These are phyloP conservation scores for Metschnikowia henanensis DNA, from an alignment of 805 yeast genomes.

Conservation along the genomic window DNA sequence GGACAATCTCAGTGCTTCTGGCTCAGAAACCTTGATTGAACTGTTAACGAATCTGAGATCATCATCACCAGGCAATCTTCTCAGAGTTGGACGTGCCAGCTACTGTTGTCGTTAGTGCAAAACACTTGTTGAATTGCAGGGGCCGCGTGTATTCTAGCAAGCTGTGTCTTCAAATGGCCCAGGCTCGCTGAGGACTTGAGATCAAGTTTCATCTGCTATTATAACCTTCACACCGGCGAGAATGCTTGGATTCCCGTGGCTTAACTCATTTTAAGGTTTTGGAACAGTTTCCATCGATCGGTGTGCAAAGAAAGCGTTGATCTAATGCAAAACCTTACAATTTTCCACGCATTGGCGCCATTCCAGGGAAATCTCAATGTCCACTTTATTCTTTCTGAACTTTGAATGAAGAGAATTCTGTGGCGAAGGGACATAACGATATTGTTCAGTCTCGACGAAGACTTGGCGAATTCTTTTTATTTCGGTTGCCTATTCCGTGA, in stretches of 20 bases:
- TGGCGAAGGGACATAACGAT: too few relatives aligned
- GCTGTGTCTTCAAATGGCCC: slow-evolving; percentile 27
- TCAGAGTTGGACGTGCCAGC: slow-evolving; percentile 6
- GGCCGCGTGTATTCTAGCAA: slow-evolving; percentile 17
- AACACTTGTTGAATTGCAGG: slow-evolving; percentile 1
- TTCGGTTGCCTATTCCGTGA: too few relatives aligned
- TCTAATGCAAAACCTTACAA: slow-evolving; percentile 22
- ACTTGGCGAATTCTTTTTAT: too few relatives aligned
- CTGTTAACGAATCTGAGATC: slow-evolving; percentile 9
- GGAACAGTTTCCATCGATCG: slow-evolving; percentile 1
- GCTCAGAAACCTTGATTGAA: neutral
- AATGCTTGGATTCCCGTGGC: neutral
- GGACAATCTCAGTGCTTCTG: slow-evolving; percentile 18
- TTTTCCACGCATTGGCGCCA: slow-evolving; percentile 43
- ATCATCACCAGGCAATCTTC: slow-evolving; percentile 11
- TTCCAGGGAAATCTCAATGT: too few relatives aligned
- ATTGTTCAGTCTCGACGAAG: too few relatives aligned
- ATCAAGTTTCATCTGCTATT: slow-evolving; percentile 29
- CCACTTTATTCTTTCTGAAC: too few relatives aligned
- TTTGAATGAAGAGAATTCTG: too few relatives aligned
- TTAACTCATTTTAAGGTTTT: slow-evolving; percentile 2
- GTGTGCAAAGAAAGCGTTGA: slow-evolving; percentile 11
- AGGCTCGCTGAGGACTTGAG: slow-evolving; percentile 23
- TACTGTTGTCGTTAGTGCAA: slow-evolving; percentile 3
- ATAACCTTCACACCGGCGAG: slow-evolving; percentile 17